Percentiles rank a stretch among this genome's conserved stretches.
phyloP scores from a whole-genome alignment of 352 stramenopile species.

The Phytophthora cryptogea region DNA sequence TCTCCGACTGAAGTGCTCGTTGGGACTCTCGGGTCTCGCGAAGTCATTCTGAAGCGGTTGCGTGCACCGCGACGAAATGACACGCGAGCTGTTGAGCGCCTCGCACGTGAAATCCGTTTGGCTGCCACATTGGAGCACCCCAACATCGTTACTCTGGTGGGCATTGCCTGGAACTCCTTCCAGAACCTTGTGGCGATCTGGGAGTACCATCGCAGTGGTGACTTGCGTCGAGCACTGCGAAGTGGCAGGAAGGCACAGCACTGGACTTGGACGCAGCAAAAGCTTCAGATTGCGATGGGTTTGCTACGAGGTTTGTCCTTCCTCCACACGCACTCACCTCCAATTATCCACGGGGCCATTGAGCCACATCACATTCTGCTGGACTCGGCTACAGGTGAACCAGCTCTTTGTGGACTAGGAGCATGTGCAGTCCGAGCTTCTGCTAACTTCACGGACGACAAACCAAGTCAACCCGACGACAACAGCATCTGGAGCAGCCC shows the following conservation, averaged over 20 bases:
- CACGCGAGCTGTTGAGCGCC: slow-evolving; percentile 52
- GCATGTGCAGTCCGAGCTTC: slow-evolving; percentile 31
- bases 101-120: slow-evolving; percentile 62
- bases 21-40: slow-evolving; percentile 33
- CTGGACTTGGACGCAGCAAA: slow-evolving; percentile 53
- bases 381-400: slow-evolving; percentile 42
- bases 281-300: slow-evolving; percentile 52
- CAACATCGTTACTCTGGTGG: slow-evolving; percentile 60
- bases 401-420: slow-evolving; percentile 56
- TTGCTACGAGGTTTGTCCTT: slow-evolving; percentile 50
- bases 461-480: slow-evolving; percentile 27
- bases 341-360: slow-evolving; percentile 59
- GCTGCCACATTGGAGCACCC: slow-evolving; percentile 53
- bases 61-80: slow-evolving; percentile 42
- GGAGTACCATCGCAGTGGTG: slow-evolving; percentile 47
- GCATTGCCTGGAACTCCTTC: slow-evolving; percentile 66
- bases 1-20: slow-evolving; percentile 47
- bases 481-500: slow-evolving; percentile 54
- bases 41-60: slow-evolving; percentile 58
- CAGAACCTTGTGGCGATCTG: slow-evolving; percentile 57
- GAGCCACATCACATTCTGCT: slow-evolving; percentile 58
- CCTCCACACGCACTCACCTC: slow-evolving; percentile 42
- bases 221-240: slow-evolving; percentile 38
- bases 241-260: slow-evolving; percentile 28
- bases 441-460: slow-evolving; percentile 19